Percentiles rank a stretch among this genome's conserved stretches.
These are phyloP conservation scores for Brassica balearica DNA, from an alignment of 441 rosid species.

Conservation along the genomic window DNA sequence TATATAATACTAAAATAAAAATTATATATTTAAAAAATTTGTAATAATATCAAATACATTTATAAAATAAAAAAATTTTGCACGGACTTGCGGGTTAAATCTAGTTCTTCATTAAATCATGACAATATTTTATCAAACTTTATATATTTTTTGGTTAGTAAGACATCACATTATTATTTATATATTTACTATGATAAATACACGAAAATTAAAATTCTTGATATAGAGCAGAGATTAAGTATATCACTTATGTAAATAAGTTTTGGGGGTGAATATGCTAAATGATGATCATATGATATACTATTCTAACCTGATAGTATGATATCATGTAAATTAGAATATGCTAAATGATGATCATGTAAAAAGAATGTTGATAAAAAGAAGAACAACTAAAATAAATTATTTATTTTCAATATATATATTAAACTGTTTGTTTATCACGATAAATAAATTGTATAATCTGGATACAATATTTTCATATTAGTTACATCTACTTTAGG, in stretches of 20 bases:
- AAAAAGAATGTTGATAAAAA: no score
- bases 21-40: no score
- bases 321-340: background rate
- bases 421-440: background rate
- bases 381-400: background rate
- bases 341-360: no score
- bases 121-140: background rate
- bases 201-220: background rate
- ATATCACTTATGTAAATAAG: background rate
- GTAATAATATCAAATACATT: no score
- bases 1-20: no score
- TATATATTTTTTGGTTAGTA: background rate
- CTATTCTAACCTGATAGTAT: background rate
- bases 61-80: no score
- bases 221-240: background rate
- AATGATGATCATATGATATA: background rate
- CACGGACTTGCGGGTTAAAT: no score
- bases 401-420: no score
- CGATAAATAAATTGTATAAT: background rate
- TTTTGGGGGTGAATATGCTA: background rate
- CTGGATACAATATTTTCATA: background rate
- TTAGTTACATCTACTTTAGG: constrained; percentile 11
- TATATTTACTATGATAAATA: no score
- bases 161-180: background rate
- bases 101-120: background rate